Base-by-base conservation (phyloP, 768 basidiomycete species). In the Pilatotrama ljubarskyi region DNA sequence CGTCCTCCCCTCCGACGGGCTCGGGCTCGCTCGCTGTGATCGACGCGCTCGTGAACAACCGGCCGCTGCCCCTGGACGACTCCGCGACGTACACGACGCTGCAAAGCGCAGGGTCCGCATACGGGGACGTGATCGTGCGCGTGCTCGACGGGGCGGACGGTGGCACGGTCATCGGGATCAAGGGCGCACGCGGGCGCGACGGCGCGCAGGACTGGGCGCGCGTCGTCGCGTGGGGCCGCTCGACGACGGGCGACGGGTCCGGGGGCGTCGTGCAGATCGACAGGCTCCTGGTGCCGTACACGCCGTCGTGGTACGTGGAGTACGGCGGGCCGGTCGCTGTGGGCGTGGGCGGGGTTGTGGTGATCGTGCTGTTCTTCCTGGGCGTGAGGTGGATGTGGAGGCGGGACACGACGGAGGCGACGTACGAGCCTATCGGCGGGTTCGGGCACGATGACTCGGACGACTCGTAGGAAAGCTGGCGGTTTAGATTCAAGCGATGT, bases 181-280 rank as follows among this genome's bases (percentile, higher is more conserved):
- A 88, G 75, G 86, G 86, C 41, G 87, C 87, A 13, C 80, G 86
- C 18, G 87, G 86, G 24, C 85, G 84, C 32, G 76, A 87, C 55
- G 86, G 81, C 24, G 74, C 80, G 63, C 76, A 76, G 25, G 85
- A 90, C 70, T 87, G 83, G 80, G 84, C 85, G 25, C 81, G 77
- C 47, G 84, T 91, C 18, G 70, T 87, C 25, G 78, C 83, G 46
- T 90, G 87, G 86, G 92, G 91, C 40, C 85, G 91, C 44, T 85
- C 88, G 44, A 90, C 90, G 32, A 84, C 84, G 8, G 84, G 83
- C 11, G 77, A 80, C 13, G 85, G 89, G 36, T 86, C 83, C 0
- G 96, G 95, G 0, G 96, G 96, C 3, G 93, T 98, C 38, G 82
- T 98, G 59, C 83, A 88, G 73, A 90, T 98, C 59, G 92, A 97